Conservation (phyloP, 371 early-diverging fungal species). For the Mucor saturninus region DNA sequence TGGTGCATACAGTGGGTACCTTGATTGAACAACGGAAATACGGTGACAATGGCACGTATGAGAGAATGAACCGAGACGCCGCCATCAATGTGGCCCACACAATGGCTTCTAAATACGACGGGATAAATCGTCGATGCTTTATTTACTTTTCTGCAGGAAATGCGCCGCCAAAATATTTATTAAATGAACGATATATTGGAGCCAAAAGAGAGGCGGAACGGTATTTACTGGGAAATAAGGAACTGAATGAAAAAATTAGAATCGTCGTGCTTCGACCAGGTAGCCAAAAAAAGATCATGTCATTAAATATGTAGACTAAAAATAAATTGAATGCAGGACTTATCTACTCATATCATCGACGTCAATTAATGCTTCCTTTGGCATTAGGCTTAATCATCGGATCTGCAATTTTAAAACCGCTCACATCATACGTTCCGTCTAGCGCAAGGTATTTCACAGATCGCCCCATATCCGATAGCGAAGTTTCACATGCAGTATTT, state of each 20-base stretch:
- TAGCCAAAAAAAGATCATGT: slow-evolving; percentile 4
- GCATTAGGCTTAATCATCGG: slow-evolving; percentile 29
- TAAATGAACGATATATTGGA: slow-evolving; percentile 29
- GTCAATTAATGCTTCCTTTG: slow-evolving; percentile 31
- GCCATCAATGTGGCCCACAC: slow-evolving; percentile 28
- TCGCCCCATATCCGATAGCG: slow-evolving; percentile 30
- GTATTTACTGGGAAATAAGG: slow-evolving; percentile 20
- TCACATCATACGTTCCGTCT: slow-evolving; percentile 29
- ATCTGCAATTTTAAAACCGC: slow-evolving; percentile 30
- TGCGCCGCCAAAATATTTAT: slow-evolving; percentile 27
- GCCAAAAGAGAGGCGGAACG: slow-evolving; percentile 36
- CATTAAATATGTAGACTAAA: not conserved
- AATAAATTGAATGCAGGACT: slow-evolving; percentile 18
- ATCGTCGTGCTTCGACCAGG: slow-evolving; percentile 38
- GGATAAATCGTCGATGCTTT: slow-evolving; percentile 22
- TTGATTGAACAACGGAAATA: slow-evolving; percentile 26
- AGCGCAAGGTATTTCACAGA: slow-evolving; percentile 25
- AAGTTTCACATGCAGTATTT: slow-evolving; percentile 28
- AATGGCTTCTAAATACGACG: slow-evolving; percentile 26
- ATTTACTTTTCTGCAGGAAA: slow-evolving; percentile 35
- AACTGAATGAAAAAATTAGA: slow-evolving; percentile 22
- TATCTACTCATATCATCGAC: slow-evolving; percentile 32
- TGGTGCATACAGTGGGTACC: slow-evolving; percentile 35
- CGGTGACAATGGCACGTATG: slow-evolving; percentile 30
- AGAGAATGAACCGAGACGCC: slow-evolving; percentile 32